phyloP scores from a whole-genome alignment of 768 basidiomycete genomes.

The Kondoa malvinella region DNA sequence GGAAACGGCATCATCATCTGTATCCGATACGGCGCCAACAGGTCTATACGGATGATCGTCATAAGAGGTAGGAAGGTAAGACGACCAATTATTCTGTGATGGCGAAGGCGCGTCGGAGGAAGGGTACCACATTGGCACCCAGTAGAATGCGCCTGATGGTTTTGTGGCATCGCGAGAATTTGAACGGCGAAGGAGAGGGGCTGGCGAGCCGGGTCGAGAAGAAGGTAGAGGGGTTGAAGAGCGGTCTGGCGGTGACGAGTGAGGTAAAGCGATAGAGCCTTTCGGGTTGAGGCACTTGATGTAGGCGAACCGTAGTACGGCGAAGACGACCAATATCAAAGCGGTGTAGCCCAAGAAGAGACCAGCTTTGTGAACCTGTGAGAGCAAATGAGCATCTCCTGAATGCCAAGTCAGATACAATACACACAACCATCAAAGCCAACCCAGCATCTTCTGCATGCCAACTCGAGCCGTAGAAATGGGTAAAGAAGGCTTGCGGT shows the following conservation, averaged over 20 bases:
- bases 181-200: not conserved
- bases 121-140: not conserved
- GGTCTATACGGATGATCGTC: not conserved
- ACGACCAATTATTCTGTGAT: not conserved
- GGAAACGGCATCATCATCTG: not conserved
- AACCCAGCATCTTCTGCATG: conserved; percentile 94
- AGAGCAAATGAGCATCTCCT: not conserved
- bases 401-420: not conserved
- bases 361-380: conserved; percentile 56
- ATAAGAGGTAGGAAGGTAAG: not conserved
- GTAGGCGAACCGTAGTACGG: conserved; percentile 39
- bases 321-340: conserved; percentile 50
- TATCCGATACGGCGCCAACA: not conserved
- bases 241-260: not conserved
- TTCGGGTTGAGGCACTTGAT: not conserved
- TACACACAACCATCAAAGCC: conserved; percentile 67
- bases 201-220: not conserved
- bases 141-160: not conserved
- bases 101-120: not conserved
- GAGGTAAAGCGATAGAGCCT: not conserved
- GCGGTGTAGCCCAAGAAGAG: conserved; percentile 75
- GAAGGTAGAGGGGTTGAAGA: not conserved
- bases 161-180: not conserved
- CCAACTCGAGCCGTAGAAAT: conserved; percentile 97
- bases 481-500: conserved; percentile 84